Conservation (phyloP, 805 yeast species). For the Kuraishia borneana region DNA sequence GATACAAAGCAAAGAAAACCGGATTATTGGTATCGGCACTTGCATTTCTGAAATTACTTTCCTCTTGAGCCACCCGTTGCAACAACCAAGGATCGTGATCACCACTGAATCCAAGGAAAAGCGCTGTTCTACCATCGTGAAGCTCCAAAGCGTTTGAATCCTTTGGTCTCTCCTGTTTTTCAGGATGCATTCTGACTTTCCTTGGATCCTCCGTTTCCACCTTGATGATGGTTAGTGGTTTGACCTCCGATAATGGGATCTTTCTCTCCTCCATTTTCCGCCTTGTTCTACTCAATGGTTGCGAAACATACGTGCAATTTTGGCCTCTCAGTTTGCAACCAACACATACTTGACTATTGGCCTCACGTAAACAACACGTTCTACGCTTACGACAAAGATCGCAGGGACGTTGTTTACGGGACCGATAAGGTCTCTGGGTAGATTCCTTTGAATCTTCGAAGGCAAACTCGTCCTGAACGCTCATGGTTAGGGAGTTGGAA, state of each 20-base stretch:
- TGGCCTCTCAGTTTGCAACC: background rate
- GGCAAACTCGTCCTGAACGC: no score
- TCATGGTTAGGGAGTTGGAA: no score
- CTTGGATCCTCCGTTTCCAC: no score
- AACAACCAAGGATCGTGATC: slow-evolving; percentile 6
- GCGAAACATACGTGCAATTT: background rate
- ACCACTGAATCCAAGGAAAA: slow-evolving; percentile 6
- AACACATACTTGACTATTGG: background rate
- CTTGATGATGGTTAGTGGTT: no score
- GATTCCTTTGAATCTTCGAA: no score
- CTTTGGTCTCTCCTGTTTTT: background rate
- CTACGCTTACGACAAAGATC: background rate
- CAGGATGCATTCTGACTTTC: background rate
- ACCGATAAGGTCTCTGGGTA: no score
- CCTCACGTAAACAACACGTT: background rate
- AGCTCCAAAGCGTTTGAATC: slow-evolving; percentile 2
- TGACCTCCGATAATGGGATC: background rate
- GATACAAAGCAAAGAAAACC: slow-evolving; percentile 4
- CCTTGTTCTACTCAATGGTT: background rate
- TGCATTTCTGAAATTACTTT: slow-evolving; percentile 2
- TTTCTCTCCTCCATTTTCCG: background rate
- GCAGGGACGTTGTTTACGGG: no score
- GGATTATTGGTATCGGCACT: background rate
- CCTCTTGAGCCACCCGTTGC: background rate
- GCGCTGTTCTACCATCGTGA: slow-evolving; percentile 5